These are phyloP conservation scores for Phytophthora sojae DNA, from an alignment of 352 stramenopile genomes.

Conservation along the genomic window DNA sequence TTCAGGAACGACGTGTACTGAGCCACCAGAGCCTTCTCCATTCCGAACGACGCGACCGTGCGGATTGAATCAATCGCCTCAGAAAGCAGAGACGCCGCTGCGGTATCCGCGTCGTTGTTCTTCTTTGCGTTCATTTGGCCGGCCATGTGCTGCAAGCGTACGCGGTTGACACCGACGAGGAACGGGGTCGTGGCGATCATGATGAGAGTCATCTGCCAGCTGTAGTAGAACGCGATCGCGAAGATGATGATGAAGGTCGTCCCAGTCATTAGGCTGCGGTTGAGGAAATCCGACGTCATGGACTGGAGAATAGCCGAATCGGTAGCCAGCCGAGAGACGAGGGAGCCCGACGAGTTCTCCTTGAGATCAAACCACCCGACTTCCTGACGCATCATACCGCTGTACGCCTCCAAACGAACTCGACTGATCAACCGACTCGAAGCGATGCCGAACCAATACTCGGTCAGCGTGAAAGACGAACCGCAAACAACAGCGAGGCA, in stretches of 20 bases:
- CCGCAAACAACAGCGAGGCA: conserved; percentile 49
- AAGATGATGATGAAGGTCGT: conserved; percentile 67
- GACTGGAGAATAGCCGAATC: conserved; percentile 82
- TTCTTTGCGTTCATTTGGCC: conserved; percentile 47
- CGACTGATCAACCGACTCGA: conserved; percentile 57
- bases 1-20: conserved; percentile 41
- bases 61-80: conserved; percentile 64
- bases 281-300: conserved; percentile 76
- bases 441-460: conserved; percentile 66
- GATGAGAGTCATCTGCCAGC: conserved; percentile 69
- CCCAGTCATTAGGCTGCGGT: conserved; percentile 56
- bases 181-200: conserved; percentile 36
- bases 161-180: conserved; percentile 47
- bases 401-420: conserved; percentile 53
- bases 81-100: conserved; percentile 46
- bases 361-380: conserved; percentile 31
- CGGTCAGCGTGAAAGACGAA: conserved; percentile 43
- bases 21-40: conserved; percentile 41
- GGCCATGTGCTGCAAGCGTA: conserved; percentile 50
- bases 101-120: conserved; percentile 49
- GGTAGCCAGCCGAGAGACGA: conserved; percentile 69
- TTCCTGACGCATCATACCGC: conserved; percentile 60
- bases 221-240: conserved; percentile 54
- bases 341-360: conserved; percentile 37
- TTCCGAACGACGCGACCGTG: conserved; percentile 58